A percentile compares a stretch with the other conserved stretches of the same genome.
phyloP scores from a whole-genome alignment of 495 filamentous ascomycete genomes.

The Tuber indicum region DNA sequence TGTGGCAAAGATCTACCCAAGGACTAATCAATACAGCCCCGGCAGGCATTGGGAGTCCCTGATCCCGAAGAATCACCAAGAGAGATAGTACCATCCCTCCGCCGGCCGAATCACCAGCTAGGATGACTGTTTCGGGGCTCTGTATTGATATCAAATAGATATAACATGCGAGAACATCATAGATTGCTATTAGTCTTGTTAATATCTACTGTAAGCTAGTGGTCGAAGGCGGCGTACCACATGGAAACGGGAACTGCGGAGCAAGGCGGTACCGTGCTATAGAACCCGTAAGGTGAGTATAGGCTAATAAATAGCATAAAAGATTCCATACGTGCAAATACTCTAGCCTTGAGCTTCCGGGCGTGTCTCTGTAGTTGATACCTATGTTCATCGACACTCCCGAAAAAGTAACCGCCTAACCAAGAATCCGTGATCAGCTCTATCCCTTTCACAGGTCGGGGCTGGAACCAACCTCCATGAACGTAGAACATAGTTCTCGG shows the following conservation, averaged over 20 bases:
- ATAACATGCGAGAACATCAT: constrained; percentile 84
- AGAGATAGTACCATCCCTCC: constrained; percentile 77
- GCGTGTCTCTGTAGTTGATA: constrained; percentile 96
- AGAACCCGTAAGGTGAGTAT: constrained; percentile 15
- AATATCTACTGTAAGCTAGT: not conserved
- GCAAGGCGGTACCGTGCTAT: constrained; percentile 73
- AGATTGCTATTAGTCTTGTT: constrained; percentile 45
- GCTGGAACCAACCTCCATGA: constrained; percentile 58
- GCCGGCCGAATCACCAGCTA: constrained; percentile 86
- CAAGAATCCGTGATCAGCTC: constrained; percentile 4
- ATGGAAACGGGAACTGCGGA: constrained; percentile 93
- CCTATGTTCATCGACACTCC: constrained; percentile 87
- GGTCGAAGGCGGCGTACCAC: constrained; percentile 47
- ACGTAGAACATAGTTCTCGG: constrained; percentile 88
- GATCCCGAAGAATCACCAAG: constrained; percentile 74
- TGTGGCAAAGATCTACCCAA: constrained; percentile 91
- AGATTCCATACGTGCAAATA: constrained; percentile 59
- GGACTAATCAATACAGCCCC: constrained; percentile 86
- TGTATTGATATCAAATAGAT: constrained; percentile 69
- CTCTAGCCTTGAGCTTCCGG: constrained; percentile 79
- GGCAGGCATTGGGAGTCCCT: constrained; percentile 72
- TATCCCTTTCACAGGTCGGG: not conserved
- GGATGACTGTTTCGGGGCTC: constrained; percentile 66
- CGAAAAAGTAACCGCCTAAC: constrained; percentile 72
- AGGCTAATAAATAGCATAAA: not conserved